Evolutionary conservation across 2,329 filamentous ascomycete species (phyloP).

Genomic region (Cordyceps farinosa): DNA sequence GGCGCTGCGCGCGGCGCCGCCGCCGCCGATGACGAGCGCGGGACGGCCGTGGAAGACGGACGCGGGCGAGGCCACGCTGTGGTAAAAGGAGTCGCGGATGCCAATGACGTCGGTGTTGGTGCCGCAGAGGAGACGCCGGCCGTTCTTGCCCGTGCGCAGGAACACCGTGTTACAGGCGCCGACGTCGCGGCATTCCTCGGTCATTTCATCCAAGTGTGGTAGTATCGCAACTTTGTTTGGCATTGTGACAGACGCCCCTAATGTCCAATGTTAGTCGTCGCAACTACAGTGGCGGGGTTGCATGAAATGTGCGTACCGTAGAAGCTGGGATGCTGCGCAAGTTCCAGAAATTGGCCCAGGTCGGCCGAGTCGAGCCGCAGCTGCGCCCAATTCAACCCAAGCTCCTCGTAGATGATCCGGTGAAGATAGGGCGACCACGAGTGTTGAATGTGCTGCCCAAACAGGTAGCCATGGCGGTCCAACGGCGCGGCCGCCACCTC

Average conservation of each 20-base stretch:
- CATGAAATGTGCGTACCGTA: conserved; percentile 46
- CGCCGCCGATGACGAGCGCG: conserved; percentile 71
- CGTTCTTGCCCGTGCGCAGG: conserved; percentile 46
- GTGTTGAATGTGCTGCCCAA: conserved; percentile 53
- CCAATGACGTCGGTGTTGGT: conserved; percentile 81
- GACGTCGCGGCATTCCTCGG: conserved; percentile 67
- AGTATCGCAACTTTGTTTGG: conserved; percentile 78
- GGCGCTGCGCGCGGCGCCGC: conserved; percentile 73
- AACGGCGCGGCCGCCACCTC: conserved; percentile 27
- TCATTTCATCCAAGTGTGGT: conserved; percentile 67
- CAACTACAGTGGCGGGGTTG: background rate
- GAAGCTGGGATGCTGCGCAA: conserved; percentile 56
- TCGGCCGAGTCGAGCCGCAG: conserved; percentile 50
- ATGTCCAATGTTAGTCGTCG: background rate
- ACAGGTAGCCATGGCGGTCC: conserved; percentile 51
- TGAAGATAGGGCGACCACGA: conserved; percentile 56
- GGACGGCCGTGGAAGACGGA: conserved; percentile 54
- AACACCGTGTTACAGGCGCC: conserved; percentile 81
- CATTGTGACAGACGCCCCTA: conserved; percentile 74
- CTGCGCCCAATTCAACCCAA: conserved; percentile 50
- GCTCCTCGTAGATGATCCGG: conserved; percentile 48
- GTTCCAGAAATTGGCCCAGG: conserved; percentile 45
- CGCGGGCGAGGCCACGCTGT: conserved; percentile 47
- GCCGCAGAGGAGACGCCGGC: conserved; percentile 57
- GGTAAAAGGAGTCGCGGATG: conserved; percentile 67